Evolutionary conservation across 352 stramenopile genomes (phyloP), one percentile per base, ranked within the genome.

Genomic region (Phytophthora quininea): DNA sequence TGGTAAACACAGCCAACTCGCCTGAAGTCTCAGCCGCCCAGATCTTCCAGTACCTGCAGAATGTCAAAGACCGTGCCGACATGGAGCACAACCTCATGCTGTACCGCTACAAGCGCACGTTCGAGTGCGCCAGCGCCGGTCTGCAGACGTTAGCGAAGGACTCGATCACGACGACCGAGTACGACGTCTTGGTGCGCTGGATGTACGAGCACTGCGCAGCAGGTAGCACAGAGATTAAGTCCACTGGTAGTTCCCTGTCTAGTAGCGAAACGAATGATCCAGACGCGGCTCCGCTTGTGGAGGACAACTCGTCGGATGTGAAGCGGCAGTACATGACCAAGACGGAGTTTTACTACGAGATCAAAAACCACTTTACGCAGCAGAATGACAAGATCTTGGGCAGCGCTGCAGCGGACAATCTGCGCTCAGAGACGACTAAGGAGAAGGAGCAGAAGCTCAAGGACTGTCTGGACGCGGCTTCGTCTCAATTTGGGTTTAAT

Each of bases 291-390:
- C 58, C 69, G 40, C 54, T 69, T 9, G 47, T 64, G 19, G 38
- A 64, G 33, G 64, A 70, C 52, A 52, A 49, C 24, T 38, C 27
- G 49, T 58, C 57, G 24, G 40, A 63, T 4, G 55, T 70, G 24
- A 65, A 65, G 43, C 61, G 69, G 7, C 62, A 64, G 54, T 73
- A 79, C 64, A 85, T 82, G 74, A 80, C 77, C 14, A 85, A 85
- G 64, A 52, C 80, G 14, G 77, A 82, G 48, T 82, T 85, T 50
- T 85, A 80, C 70, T 80, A 77, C 54, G 69, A 78, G 60, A 82
- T 84, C 67, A 78, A 78, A 46, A 71, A 77, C 54, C 68, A 76
- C 47, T 80, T 73, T 54, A 31, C 58, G 29, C 15, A 35, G 19
- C 37, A 70, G 30, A 62, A 58, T 30, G 58, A 54, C 0, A 31